These are phyloP conservation scores for Candida ovalis DNA, from an alignment of 805 yeast species.

Conservation along the genomic window DNA sequence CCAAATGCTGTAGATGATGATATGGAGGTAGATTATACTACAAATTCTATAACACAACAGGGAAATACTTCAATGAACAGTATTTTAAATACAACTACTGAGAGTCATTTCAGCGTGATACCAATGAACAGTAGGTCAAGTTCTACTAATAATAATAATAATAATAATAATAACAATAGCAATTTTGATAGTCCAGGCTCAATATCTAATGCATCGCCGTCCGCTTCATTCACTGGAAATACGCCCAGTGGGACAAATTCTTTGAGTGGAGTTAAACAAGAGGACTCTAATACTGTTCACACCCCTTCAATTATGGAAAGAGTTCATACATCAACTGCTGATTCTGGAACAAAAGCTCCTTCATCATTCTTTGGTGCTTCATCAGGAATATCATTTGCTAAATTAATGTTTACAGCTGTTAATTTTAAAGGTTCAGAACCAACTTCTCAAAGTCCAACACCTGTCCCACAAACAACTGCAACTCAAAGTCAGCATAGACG, in stretches of 20 bases:
- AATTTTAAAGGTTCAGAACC: conserved; percentile 39
- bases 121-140: not conserved
- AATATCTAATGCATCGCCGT: not conserved
- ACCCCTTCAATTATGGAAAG: conserved; percentile 16
- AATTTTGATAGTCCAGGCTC: not conserved
- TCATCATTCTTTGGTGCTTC: conserved; percentile 45
- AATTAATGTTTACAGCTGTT: conserved; percentile 73
- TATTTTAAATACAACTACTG: not conserved
- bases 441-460: conserved; percentile 3
- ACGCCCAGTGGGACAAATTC: not conserved
- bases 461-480: conserved; percentile 2
- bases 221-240: not conserved
- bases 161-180: not conserved
- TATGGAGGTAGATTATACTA: not conserved
- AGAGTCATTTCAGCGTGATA: not conserved
- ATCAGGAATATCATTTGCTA: conserved; percentile 70
- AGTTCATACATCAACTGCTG: conserved; percentile 27
- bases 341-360: conserved; percentile 30
- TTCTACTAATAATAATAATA: not conserved
- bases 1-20: not conserved
- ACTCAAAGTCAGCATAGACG: conserved; percentile 8
- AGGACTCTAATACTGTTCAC: not conserved
- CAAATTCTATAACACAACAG: not conserved
- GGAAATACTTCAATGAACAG: not conserved
- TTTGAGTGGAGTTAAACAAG: not conserved